Evolutionary conservation across 176 grass and related monocot genomes (phyloP).

Genomic region (Zea mays): Zm-B73-REFERENCE-NAM-5.0 NC_050098.1:236955001-236955500

Average conservation of each 20-base stretch:
- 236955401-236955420: conserved; percentile 25
- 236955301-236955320: conserved; percentile 29
- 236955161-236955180: conserved; percentile 39
- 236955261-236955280: conserved; percentile 47
- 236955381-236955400: conserved; percentile 25
- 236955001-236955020: conserved; percentile 44
- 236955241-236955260: conserved; percentile 39
- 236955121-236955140: not conserved
- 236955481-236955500: conserved; percentile 20
- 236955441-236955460: conserved; percentile 12
- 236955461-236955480: conserved; percentile 39
- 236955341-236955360: conserved; percentile 3
- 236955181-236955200: conserved; percentile 57
- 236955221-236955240: conserved; percentile 39
- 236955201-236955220: conserved; percentile 52
- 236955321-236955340: conserved; percentile 30
- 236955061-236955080: conserved; percentile 27
- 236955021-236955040: not conserved
- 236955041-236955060: conserved; percentile 2
- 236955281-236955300: conserved; percentile 36
- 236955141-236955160: not conserved
- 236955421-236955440: conserved; percentile 5
- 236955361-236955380: conserved; percentile 22
- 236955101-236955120: conserved; percentile 49
- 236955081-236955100: conserved; percentile 47